These are phyloP conservation scores for Cladosporium sp. DNA, from an alignment of 2,329 filamentous ascomycete genomes.

Conservation along the genomic window DNA sequence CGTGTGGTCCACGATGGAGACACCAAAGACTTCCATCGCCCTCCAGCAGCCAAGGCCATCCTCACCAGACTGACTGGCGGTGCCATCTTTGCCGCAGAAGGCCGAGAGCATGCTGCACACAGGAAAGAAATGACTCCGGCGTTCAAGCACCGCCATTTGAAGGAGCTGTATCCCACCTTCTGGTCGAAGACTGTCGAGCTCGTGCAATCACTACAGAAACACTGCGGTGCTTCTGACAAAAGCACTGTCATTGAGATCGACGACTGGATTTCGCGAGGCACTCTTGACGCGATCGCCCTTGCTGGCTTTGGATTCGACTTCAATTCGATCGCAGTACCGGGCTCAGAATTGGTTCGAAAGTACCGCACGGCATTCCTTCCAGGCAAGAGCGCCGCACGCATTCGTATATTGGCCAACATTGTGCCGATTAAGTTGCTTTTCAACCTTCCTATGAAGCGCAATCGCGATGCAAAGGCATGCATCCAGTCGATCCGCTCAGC, in stretches of 20 bases:
- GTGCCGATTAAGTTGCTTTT: slow-evolving; percentile 1
- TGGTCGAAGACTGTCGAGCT: slow-evolving; percentile 58
- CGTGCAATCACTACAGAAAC: neutral
- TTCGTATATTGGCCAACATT: slow-evolving; percentile 1
- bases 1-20: slow-evolving; percentile 51
- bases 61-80: slow-evolving; percentile 38
- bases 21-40: slow-evolving; percentile 53
- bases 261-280: slow-evolving; percentile 48
- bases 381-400: neutral
- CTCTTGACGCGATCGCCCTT: slow-evolving; percentile 56
- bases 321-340: slow-evolving; percentile 43
- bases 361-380: slow-evolving; percentile 32
- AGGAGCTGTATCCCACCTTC: slow-evolving; percentile 78
- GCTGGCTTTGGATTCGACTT: slow-evolving; percentile 57
- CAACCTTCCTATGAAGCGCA: slow-evolving; percentile 4
- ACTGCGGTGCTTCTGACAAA: neutral
- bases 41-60: slow-evolving; percentile 38
- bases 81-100: slow-evolving; percentile 14
- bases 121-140: slow-evolving; percentile 76
- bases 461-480: slow-evolving; percentile 6
- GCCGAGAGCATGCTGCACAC: slow-evolving; percentile 42
- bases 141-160: slow-evolving; percentile 81
- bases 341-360: slow-evolving; percentile 33
- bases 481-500: slow-evolving; percentile 1
- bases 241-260: slow-evolving; percentile 37